Evolutionary conservation across 2,329 filamentous ascomycete species (phyloP).

Genomic region (Neofusicoccum cordaticola): DNA sequence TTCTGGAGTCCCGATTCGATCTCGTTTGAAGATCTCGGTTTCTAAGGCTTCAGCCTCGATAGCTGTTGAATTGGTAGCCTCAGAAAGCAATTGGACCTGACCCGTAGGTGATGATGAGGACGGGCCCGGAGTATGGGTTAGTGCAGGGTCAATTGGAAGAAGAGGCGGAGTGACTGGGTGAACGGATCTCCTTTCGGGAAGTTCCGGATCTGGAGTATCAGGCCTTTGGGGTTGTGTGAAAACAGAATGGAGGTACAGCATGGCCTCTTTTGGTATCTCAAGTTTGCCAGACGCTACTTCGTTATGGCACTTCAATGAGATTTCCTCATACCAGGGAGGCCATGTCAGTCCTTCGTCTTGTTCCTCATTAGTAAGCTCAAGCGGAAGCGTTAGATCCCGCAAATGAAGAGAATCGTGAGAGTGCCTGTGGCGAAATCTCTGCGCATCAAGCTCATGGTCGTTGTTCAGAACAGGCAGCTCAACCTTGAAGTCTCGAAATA

Average conservation of each 20-base stretch:
- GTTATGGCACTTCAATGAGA: conserved; percentile 27
- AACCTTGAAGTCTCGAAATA: conserved; percentile 35
- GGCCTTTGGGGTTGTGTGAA: not conserved
- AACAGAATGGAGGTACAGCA: conserved; percentile 34
- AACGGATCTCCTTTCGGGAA: no score
- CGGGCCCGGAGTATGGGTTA: conserved; percentile 33
- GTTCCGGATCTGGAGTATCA: not conserved
- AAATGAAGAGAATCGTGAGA: conserved; percentile 25
- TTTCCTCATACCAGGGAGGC: conserved; percentile 34
- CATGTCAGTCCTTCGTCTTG: conserved; percentile 45
- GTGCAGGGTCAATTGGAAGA: conserved; percentile 43
- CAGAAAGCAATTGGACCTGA: conserved; percentile 36
- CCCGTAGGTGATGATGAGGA: conserved; percentile 34
- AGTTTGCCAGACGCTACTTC: conserved; percentile 37
- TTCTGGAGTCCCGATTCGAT: conserved; percentile 2
- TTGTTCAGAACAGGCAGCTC: conserved; percentile 47
- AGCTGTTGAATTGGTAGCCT: conserved; percentile 32
- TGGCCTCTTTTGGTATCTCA: conserved; percentile 32
- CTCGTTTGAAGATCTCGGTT: conserved; percentile 29
- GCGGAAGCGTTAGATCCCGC: conserved; percentile 30
- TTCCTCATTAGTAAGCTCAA: conserved; percentile 37
- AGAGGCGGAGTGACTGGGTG: conserved; percentile 47
- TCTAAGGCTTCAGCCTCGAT: conserved; percentile 36
- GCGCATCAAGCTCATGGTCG: conserved; percentile 46
- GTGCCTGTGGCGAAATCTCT: conserved; percentile 31